Evolutionary conservation across 202 grass and related monocot genomes (phyloP).

Genomic region (Cymbopogon flexuosus): DNA sequence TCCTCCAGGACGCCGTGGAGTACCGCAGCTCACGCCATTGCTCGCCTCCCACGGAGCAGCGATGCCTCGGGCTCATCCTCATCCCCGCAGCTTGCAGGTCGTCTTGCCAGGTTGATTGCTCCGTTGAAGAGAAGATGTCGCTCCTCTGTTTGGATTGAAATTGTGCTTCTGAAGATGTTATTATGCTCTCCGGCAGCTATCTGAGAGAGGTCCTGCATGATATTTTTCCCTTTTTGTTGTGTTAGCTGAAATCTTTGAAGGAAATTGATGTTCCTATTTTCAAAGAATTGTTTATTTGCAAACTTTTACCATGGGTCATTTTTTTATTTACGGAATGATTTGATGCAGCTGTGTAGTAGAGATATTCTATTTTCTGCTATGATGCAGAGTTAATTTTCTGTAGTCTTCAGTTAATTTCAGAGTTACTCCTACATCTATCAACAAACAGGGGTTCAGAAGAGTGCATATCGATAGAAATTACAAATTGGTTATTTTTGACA

Average conservation of each 20-base stretch:
- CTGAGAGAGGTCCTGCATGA: neutral
- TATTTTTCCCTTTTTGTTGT: neutral
- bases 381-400: no score
- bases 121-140: slow-evolving; percentile 69
- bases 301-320: no score
- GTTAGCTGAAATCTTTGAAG: neutral
- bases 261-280: neutral
- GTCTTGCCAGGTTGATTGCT: slow-evolving; percentile 81
- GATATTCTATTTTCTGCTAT: no score
- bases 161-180: neutral
- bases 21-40: slow-evolving; percentile 47
- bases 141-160: slow-evolving; percentile 62
- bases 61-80: slow-evolving; percentile 74
- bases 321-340: no score
- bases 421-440: no score
- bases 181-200: neutral
- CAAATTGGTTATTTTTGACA: no score
- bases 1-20: slow-evolving; percentile 89
- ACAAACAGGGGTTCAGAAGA: no score
- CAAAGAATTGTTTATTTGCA: neutral
- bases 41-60: slow-evolving; percentile 47
- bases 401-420: no score
- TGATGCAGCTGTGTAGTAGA: no score
- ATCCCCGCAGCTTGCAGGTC: slow-evolving; percentile 68
- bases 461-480: no score